phyloP scores from a whole-genome alignment of 2,329 filamentous ascomycete species.

The Capronia americana region DNA sequence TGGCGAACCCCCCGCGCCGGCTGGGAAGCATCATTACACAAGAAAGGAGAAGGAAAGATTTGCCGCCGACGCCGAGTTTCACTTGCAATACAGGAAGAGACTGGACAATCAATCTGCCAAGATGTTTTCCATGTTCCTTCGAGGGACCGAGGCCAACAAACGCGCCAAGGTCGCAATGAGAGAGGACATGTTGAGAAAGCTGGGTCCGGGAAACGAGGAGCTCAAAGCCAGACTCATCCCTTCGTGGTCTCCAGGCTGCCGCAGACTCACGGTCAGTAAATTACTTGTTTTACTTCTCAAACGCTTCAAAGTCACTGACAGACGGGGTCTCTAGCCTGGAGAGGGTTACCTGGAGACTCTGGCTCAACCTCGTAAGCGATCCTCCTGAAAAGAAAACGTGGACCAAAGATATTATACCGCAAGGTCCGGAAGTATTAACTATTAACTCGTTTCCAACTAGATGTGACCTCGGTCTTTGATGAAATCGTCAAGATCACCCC shows the following conservation, averaged over 20 bases:
- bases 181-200: constrained; percentile 51
- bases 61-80: constrained; percentile 26
- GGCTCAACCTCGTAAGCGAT: constrained; percentile 39
- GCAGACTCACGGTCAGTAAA: constrained; percentile 51
- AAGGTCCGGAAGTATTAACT: not conserved
- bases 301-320: not conserved
- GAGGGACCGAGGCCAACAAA: constrained; percentile 50
- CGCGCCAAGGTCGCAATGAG: constrained; percentile 49
- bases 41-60: constrained; percentile 32
- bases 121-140: constrained; percentile 38
- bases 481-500: constrained; percentile 50
- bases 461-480: constrained; percentile 41
- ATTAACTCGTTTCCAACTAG: constrained; percentile 30
- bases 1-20: constrained; percentile 24
- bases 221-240: constrained; percentile 47
- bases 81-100: constrained; percentile 23
- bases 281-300: not conserved
- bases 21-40: constrained; percentile 30
- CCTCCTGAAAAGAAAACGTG: not conserved
- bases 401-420: not conserved
- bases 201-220: constrained; percentile 51
- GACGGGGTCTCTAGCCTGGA: constrained; percentile 45
- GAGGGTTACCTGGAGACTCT: constrained; percentile 59
- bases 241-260: constrained; percentile 48
- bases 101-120: constrained; percentile 19